Percentiles rank a stretch among this genome's conserved stretches.
These are phyloP conservation scores for Epichloe bromicola DNA, from an alignment of 2,329 filamentous ascomycete genomes.

Conservation along the genomic window DNA sequence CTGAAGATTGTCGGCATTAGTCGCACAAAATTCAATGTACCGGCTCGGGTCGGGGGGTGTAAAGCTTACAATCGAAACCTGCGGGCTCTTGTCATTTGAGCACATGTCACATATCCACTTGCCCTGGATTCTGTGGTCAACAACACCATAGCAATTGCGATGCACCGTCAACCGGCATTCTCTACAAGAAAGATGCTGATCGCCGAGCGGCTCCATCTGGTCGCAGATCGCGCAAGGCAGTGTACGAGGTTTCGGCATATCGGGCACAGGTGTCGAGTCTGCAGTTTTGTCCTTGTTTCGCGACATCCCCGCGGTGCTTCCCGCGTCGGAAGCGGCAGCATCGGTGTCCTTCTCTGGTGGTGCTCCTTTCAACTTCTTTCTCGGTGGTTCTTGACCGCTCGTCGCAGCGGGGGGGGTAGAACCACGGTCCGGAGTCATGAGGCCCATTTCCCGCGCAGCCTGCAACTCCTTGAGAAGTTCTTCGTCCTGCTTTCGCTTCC, in stretches of 20 bases:
- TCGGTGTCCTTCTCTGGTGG: constrained; percentile 38
- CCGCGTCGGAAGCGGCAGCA: constrained; percentile 30
- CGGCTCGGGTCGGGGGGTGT: neutral
- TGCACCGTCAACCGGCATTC: constrained; percentile 90
- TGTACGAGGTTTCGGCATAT: constrained; percentile 63
- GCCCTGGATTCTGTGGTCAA: constrained; percentile 51
- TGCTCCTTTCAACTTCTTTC: constrained; percentile 50
- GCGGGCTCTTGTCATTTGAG: constrained; percentile 80
- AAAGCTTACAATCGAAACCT: constrained; percentile 69
- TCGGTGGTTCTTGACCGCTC: constrained; percentile 37
- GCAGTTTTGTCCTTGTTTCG: constrained; percentile 50
- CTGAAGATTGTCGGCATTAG: constrained; percentile 20
- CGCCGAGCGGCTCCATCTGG: constrained; percentile 56
- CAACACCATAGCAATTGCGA: constrained; percentile 80
- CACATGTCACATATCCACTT: constrained; percentile 98
- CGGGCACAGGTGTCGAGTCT: constrained; percentile 50
- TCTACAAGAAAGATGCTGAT: constrained; percentile 64
- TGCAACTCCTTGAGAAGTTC: constrained; percentile 67
- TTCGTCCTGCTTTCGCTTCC: constrained; percentile 83
- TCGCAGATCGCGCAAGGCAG: constrained; percentile 80
- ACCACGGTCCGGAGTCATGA: constrained; percentile 30
- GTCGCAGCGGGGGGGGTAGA: constrained; percentile 21
- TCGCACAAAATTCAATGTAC: constrained; percentile 9
- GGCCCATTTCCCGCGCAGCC: constrained; percentile 46
- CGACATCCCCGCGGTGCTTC: constrained; percentile 22